Evolutionary conservation across 129 eudicot species (phyloP).

Genomic region (Deinandra increscens): DNA sequence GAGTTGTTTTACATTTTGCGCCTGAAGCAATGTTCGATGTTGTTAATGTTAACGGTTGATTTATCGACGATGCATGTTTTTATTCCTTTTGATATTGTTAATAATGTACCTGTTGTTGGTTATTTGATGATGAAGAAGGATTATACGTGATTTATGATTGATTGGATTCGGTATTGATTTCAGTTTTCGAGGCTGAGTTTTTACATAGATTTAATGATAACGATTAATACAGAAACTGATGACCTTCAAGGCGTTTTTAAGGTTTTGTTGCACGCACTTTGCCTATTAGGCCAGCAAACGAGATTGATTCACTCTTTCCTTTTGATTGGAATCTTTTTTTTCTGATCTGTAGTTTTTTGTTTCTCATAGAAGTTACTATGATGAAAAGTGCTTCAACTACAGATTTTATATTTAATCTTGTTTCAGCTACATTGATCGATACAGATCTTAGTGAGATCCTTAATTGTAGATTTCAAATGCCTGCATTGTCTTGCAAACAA

Average conservation of each 20-base stretch:
- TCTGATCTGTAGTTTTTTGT: slow-evolving; percentile 13
- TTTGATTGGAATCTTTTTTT: neutral
- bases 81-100: neutral
- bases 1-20: too few relatives aligned
- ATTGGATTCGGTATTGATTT: neutral
- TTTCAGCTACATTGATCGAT: slow-evolving; percentile 8
- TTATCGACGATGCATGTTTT: slow-evolving; percentile 15
- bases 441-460: slow-evolving; percentile 12
- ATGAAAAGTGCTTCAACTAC: slow-evolving; percentile 14
- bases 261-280: neutral
- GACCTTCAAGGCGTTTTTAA: slow-evolving; percentile 10
- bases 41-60: slow-evolving; percentile 6
- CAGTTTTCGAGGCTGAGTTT: slow-evolving; percentile 1
- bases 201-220: neutral
- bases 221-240: neutral
- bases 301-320: neutral
- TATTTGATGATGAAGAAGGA: neutral
- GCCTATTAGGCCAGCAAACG: neutral
- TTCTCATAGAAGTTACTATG: slow-evolving; percentile 1
- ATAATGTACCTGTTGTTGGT: slow-evolving; percentile 16
- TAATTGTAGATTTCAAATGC: neutral
- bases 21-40: neutral
- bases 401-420: neutral
- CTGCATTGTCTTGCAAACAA: neutral
- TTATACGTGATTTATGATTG: slow-evolving; percentile 11